Conservation (phyloP, 345 rosid genomes). For the Mercurialis annua region DNA sequence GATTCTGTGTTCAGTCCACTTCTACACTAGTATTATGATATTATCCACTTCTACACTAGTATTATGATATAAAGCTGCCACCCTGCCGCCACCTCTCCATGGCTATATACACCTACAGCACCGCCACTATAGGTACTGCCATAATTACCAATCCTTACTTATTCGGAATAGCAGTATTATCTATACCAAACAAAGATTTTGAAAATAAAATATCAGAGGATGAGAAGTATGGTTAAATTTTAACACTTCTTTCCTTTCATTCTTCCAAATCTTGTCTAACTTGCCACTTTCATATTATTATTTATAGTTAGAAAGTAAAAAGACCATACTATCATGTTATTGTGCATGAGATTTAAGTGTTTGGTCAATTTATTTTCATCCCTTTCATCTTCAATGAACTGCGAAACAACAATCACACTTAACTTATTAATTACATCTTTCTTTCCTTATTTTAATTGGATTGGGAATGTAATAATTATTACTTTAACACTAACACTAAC, state of each 20-base stretch:
- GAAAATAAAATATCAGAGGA: too few species aligned
- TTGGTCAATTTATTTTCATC: not conserved
- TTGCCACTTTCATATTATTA: not conserved
- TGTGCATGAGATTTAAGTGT: not conserved
- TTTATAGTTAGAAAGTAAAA: not conserved
- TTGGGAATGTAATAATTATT: too few species aligned
- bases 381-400: not conserved
- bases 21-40: not conserved
- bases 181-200: too few species aligned
- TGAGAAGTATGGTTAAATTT: too few species aligned
- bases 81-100: not conserved
- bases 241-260: not conserved
- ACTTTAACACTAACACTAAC: too few species aligned
- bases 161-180: too few species aligned
- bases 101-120: not conserved
- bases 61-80: not conserved
- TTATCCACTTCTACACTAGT: not conserved
- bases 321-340: not conserved
- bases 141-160: too few species aligned
- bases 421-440: too few species aligned
- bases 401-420: not conserved
- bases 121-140: too few species aligned
- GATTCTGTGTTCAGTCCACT: not conserved
- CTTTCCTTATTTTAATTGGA: too few species aligned
- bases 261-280: too few species aligned